Evolutionary conservation across 371 early-diverging fungal species (phyloP), one percentile per base, ranked within the genome.

Genomic region (Mucor lusitanicus): DNA sequence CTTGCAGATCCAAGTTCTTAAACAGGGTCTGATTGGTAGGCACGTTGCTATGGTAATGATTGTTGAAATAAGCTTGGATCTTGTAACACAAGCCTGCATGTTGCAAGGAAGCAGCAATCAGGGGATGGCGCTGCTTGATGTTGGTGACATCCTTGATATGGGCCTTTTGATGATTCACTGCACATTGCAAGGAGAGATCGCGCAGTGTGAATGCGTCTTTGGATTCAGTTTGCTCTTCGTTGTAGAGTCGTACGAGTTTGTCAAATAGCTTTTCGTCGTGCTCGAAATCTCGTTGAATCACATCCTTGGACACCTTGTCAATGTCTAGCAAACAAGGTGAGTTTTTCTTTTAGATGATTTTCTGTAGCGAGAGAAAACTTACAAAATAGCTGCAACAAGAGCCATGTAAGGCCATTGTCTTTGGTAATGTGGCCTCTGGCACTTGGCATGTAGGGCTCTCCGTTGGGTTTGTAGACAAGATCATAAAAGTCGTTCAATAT

Each of bases 381-480:
- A 81, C 87, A 88, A 60, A 90, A 87, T 39, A 93, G 79, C 69
- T 91, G 93, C 15, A 92, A 74, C 23, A 93, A 67, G 12, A 93
- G 68, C 88, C 90, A 93, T 7, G 91, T 83, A 46, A 92, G 84
- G 8, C 88, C 83, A 76, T 93, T 93, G 73, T 92, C 94, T 64
- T 88, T 90, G 6, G 79, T 83, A 4, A 89, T 65, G 35, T 80
- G 84, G 15, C 74, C 66, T 44, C 72, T 80, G 57, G 75, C 72
- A 44, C 68, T 81, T 25, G 70, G 75, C 33, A 66, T 78, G 65
- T 71, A 80, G 55, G 71, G 80, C 67, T 77, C 83, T 57, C 79
- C 85, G 71, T 84, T 81, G 8, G 76, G 72, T 35, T 83, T 82
- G 60, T 85, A 85, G 15, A 92, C 85, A 44, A 91, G 59, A n/a